phyloP scores from a whole-genome alignment of 2,329 filamentous ascomycete genomes.

The Dactylonectria macrodidyma region DNA sequence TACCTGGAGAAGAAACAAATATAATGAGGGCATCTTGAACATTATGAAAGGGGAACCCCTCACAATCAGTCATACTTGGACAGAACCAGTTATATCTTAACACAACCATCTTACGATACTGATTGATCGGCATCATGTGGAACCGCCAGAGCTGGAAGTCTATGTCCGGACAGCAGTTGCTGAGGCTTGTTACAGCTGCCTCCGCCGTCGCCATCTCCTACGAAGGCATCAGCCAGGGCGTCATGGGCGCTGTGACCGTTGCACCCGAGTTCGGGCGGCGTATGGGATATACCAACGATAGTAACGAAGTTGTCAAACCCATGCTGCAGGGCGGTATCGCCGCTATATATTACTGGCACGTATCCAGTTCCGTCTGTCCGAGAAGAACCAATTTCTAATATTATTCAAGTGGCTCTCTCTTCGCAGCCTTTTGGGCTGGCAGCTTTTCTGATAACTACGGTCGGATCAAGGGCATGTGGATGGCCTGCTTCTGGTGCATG shows the following conservation, averaged over 20 bases:
- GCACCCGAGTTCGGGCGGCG: constrained; percentile 50
- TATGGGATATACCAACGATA: constrained; percentile 8
- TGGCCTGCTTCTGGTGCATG: constrained; percentile 56
- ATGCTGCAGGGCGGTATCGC: constrained; percentile 65
- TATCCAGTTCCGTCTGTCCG: constrained; percentile 48
- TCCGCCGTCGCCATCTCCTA: constrained; percentile 38
- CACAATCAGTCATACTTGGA: background rate
- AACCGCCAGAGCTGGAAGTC: constrained; percentile 25
- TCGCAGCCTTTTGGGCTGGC: constrained; percentile 36
- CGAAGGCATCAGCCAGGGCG: constrained; percentile 61
- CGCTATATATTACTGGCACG: constrained; percentile 59
- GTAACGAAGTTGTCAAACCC: constrained; percentile 33
- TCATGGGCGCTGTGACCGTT: constrained; percentile 65
- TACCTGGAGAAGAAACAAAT: constrained; percentile 12
- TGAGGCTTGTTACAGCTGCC: constrained; percentile 30
- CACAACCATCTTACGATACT: constrained; percentile 1
- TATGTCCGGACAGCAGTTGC: constrained; percentile 22
- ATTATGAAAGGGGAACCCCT: background rate
- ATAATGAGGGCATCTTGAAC: constrained; percentile 20
- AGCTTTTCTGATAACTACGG: constrained; percentile 54
- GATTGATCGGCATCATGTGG: constrained; percentile 3
- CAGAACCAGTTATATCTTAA: constrained; percentile 10
- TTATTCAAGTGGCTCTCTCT: constrained; percentile 50
- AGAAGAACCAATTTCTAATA: background rate
- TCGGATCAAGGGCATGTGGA: constrained; percentile 59